A percentile compares a stretch with the other conserved stretches of the same genome.
Conservation (phyloP, 306 rosid species). For the Quercus variabilis region DNA sequence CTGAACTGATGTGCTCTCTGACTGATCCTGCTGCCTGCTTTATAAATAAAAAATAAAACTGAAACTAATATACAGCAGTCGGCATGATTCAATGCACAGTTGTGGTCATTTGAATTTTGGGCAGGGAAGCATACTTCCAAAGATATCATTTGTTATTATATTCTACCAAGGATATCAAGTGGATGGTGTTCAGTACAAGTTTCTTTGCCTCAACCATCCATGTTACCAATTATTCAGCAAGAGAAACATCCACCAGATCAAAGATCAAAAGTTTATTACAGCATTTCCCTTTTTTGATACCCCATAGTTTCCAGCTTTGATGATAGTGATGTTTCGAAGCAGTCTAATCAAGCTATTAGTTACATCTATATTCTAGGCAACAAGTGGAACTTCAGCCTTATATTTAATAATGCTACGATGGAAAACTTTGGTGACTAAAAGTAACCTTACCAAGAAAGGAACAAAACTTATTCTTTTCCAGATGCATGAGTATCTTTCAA, state of each 20-base stretch:
- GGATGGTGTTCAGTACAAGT: not conserved
- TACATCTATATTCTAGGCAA: not conserved
- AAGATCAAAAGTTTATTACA: not conserved
- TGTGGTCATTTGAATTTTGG: not conserved
- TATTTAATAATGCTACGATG: not conserved
- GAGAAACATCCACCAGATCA: not conserved
- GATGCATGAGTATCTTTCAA: not conserved
- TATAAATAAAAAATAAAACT: not conserved
- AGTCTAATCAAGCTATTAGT: not conserved
- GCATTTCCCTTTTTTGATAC: not conserved
- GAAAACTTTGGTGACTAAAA: not conserved
- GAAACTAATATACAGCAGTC: not conserved
- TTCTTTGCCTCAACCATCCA: not conserved
- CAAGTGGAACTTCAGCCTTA: not conserved
- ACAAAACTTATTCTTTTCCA: not conserved
- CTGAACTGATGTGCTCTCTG: slow-evolving; percentile 51
- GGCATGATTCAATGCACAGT: not conserved
- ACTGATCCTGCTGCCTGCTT: slow-evolving; percentile 71
- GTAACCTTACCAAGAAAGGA: not conserved
- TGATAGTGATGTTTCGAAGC: not conserved
- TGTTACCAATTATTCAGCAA: not conserved
- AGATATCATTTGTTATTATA: not conserved
- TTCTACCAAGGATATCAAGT: not conserved
- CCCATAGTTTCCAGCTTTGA: not conserved
- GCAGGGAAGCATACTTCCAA: not conserved